Percentiles rank a stretch among this genome's conserved stretches.
These are phyloP conservation scores for Coemansia pectinata DNA, from an alignment of 192 early-diverging fungal genomes.

Conservation along the genomic window DNA sequence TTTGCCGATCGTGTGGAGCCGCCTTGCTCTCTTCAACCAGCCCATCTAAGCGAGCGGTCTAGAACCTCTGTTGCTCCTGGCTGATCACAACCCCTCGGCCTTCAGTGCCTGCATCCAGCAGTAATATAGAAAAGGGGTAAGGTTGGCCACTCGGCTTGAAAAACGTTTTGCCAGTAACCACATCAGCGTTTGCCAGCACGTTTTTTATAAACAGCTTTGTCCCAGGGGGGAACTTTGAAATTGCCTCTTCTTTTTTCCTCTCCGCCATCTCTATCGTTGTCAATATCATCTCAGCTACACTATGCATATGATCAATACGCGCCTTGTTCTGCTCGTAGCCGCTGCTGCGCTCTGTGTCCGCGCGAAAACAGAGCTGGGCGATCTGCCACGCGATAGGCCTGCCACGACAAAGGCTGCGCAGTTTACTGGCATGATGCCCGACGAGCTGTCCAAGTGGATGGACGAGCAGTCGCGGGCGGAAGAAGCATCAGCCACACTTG, in stretches of 20 bases:
- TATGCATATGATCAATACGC: background rate
- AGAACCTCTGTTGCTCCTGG: background rate
- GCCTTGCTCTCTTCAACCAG: constrained; percentile 33
- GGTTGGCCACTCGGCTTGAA: background rate
- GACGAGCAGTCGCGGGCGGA: constrained; percentile 16
- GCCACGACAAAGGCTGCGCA: background rate
- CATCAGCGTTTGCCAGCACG: background rate
- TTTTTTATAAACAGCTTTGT: background rate
- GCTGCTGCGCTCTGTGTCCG: background rate
- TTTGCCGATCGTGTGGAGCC: constrained; percentile 48
- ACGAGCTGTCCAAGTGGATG: constrained; percentile 32
- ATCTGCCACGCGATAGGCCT: background rate
- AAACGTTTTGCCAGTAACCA: background rate
- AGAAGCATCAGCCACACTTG: background rate
- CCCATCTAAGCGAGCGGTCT: background rate
- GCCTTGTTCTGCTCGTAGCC: background rate
- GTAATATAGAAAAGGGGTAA: background rate
- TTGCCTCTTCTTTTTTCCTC: background rate
- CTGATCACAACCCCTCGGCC: background rate
- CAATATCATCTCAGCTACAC: background rate
- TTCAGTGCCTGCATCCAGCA: background rate
- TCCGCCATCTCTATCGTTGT: background rate
- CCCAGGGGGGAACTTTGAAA: background rate
- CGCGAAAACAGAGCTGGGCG: background rate
- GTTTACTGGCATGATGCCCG: constrained; percentile 41